These are phyloP conservation scores for Diutina scorzettiae DNA, from an alignment of 1,139 yeast genomes.

Conservation along the genomic window DNA sequence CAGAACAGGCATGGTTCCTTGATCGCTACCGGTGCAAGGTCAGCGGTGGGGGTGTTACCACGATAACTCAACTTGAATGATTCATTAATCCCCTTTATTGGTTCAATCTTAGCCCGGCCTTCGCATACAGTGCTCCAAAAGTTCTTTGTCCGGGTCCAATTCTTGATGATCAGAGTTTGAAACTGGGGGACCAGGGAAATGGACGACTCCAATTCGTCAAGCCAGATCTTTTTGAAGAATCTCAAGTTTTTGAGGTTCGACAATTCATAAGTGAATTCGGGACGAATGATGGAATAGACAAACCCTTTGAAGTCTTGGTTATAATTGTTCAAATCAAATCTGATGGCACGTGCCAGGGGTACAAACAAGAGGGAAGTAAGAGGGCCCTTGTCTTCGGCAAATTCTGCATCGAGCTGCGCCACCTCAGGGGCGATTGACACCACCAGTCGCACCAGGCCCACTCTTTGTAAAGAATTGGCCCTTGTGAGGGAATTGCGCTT, in stretches of 20 bases:
- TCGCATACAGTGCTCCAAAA: conserved; percentile 62
- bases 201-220: conserved; percentile 71
- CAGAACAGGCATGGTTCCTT: conserved; percentile 70
- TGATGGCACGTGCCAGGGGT: conserved; percentile 43
- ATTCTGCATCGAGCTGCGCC: conserved; percentile 9
- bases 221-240: conserved; percentile 52
- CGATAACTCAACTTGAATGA: conserved; percentile 32
- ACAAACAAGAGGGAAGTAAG: conserved; percentile 25
- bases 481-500: conserved; percentile 12
- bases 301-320: conserved; percentile 31
- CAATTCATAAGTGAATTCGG: conserved; percentile 28
- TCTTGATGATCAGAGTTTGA: conserved; percentile 24
- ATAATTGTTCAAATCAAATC: conserved; percentile 43
- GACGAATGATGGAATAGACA: conserved; percentile 21
- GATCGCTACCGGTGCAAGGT: conserved; percentile 53
- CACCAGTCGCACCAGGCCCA: conserved; percentile 3
- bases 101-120: conserved; percentile 76
- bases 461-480: conserved; percentile 8
- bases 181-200: conserved; percentile 22
- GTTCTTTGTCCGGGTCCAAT: conserved; percentile 37
- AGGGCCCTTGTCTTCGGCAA: conserved; percentile 4
- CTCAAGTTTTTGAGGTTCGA: conserved; percentile 38
- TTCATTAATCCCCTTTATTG: conserved; percentile 77
- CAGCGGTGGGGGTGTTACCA: conserved; percentile 8
- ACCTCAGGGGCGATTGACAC: not conserved